Conservation (phyloP, 208 protist genomes). For the Leishmania martiniquensis region DNA sequence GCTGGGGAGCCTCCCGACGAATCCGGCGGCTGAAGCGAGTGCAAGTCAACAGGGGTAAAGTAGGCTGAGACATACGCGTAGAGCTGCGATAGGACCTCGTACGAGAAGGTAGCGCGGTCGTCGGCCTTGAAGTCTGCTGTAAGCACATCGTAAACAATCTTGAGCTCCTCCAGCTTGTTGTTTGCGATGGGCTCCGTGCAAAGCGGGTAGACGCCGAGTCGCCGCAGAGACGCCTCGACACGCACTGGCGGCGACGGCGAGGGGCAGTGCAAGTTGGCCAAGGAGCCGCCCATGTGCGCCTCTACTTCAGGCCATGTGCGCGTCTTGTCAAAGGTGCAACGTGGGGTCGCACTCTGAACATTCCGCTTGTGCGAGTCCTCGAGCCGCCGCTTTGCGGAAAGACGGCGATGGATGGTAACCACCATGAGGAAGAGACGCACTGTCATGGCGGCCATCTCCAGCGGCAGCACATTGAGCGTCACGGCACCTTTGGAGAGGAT, state of each 20-base stretch:
- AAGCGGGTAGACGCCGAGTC: conserved; percentile 36
- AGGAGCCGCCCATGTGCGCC: background rate
- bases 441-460: conserved; percentile 69
- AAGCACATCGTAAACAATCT: conserved; percentile 57
- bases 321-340: conserved; percentile 3
- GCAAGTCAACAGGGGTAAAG: conserved; percentile 41
- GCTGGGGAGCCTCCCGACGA: background rate
- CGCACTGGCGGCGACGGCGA: conserved; percentile 31
- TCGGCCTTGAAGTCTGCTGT: conserved; percentile 55
- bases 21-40: conserved; percentile 3
- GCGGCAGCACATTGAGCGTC: conserved; percentile 39
- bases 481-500: conserved; percentile 41
- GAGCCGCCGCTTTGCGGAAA: conserved; percentile 35
- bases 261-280: conserved; percentile 2
- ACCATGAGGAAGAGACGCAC: conserved; percentile 80
- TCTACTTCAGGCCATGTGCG: conserved; percentile 3
- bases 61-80: conserved; percentile 68
- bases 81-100: conserved; percentile 48
- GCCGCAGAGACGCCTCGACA: conserved; percentile 37
- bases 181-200: conserved; percentile 28
- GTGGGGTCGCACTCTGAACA: conserved; percentile 3
- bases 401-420: conserved; percentile 55
- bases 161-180: conserved; percentile 34
- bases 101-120: conserved; percentile 50
- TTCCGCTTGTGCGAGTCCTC: conserved; percentile 21